Base-by-base conservation (phyloP, 2,329 filamentous ascomycete species). In the Neurospora crassa region DNA sequence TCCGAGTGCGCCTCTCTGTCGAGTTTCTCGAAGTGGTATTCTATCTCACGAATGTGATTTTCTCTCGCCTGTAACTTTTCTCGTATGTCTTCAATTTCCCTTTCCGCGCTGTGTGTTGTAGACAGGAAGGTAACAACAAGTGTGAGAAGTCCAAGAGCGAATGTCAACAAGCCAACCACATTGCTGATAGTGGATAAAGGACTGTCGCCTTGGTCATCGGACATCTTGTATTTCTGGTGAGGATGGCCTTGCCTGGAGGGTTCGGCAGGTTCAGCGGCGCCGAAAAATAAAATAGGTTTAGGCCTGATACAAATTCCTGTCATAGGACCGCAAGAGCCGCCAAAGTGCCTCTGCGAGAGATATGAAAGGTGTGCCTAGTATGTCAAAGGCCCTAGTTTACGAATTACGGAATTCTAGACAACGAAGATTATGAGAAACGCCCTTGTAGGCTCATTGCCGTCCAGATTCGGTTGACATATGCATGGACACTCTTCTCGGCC, bases 21-120 rank as follows among this genome's bases (percentile, higher is more conserved):
- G 2, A 63, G 53, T 11, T 11, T 34, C 0, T n/a, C 0, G 3
- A 63, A 63, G 8, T 63, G 3, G 16, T 1, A 3, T 1, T 63
- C 1, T 2, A 63, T 63, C 14, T 63, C 7, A 18, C 8, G 1
- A 3, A 63, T 63, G 16, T 63, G 53, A 6, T 7, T 0, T 37
- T 29, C 3, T 37, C 53, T 63, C 4, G 29, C 53, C 1, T 29
- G 1, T 8, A 63, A 1, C 1, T 18, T 63, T 1, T 18, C 53
- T 2, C 7, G 1, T 2, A 63, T 34, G 3, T 63, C 53, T 18
- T 18, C 8, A 1, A 63, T 34, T 1, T 63, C 29, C 29, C 24
- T 63, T 2, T 63, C 53, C 3, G 53, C 53, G 53, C 53, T 63
- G 8, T 63, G 53, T 8, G 29, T 34, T 1, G 37, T 63, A 0